These are phyloP conservation scores for Dictyostelium discoideum DNA, from an alignment of 78 protist genomes.

Conservation along the genomic window DNA sequence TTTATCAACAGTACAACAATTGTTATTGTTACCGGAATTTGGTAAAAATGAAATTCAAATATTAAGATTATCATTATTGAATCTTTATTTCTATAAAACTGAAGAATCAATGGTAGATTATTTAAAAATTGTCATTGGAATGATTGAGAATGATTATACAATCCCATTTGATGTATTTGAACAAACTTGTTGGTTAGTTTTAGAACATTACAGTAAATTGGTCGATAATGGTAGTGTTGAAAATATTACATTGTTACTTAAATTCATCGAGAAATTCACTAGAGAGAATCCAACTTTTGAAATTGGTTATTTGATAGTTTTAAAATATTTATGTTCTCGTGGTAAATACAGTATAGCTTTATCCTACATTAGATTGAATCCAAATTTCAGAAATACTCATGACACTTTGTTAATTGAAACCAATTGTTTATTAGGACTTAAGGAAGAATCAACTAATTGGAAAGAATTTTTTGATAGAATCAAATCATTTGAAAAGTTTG, in stretches of 20 bases:
- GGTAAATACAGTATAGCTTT: neutral
- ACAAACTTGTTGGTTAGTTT: neutral
- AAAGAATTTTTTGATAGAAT: neutral
- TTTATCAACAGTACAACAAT: neutral
- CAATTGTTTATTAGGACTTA: neutral
- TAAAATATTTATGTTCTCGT: neutral
- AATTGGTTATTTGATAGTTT: neutral
- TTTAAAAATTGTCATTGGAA: neutral
- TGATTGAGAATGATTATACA: neutral
- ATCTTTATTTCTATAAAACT: neutral
- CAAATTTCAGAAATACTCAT: neutral
- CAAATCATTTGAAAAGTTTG: neutral
- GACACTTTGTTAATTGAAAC: neutral
- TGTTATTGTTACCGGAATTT: neutral
- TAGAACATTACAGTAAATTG: neutral
- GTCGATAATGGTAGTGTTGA: neutral
- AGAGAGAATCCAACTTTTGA: neutral
- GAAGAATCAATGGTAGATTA: neutral
- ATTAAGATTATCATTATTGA: neutral
- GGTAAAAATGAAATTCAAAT: neutral
- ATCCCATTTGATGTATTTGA: neutral
- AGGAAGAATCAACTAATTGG: neutral
- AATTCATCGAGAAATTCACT: neutral
- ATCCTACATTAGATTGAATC: neutral
- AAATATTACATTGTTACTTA: neutral